phyloP scores from a whole-genome alignment of 805 yeast genomes.

The Monosporozyma servazzii region DNA sequence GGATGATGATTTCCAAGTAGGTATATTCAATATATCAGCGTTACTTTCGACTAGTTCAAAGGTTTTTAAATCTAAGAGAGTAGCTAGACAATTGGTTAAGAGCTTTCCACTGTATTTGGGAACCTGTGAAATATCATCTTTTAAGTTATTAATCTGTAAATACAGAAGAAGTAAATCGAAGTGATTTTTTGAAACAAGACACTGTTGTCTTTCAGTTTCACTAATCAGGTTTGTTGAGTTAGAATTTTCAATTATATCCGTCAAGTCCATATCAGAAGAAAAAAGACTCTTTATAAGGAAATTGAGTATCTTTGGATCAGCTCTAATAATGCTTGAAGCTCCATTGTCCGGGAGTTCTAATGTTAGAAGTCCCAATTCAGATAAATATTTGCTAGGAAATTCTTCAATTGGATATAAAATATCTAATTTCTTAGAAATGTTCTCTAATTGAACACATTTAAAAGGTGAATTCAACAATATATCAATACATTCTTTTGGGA shows the following conservation, averaged over 20 bases:
- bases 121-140: slow-evolving; percentile 1
- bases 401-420: slow-evolving; percentile 7
- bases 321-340: slow-evolving; percentile 7
- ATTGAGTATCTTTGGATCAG: slow-evolving; percentile 15
- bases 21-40: neutral
- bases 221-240: neutral
- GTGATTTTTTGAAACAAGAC: slow-evolving; percentile 7
- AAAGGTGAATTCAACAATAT: slow-evolving; percentile 34
- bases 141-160: slow-evolving; percentile 8
- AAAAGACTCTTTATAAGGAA: slow-evolving; percentile 13
- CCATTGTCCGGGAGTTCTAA: slow-evolving; percentile 11
- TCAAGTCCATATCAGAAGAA: neutral
- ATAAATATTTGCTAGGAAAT: slow-evolving; percentile 26
- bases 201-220: neutral
- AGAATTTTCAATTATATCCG: neutral
- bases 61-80: slow-evolving; percentile 3
- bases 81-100: slow-evolving; percentile 6
- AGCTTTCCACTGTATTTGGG: slow-evolving; percentile 11
- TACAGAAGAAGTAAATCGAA: slow-evolving; percentile 12
- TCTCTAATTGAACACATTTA: slow-evolving; percentile 24
- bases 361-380: slow-evolving; percentile 15
- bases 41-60: neutral
- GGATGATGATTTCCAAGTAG: neutral
- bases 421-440: slow-evolving; percentile 16
- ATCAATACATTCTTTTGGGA: slow-evolving; percentile 33